Base-by-base conservation (phyloP, 257 asterid species). In the Lithospermum erythrorhizon region DNA sequence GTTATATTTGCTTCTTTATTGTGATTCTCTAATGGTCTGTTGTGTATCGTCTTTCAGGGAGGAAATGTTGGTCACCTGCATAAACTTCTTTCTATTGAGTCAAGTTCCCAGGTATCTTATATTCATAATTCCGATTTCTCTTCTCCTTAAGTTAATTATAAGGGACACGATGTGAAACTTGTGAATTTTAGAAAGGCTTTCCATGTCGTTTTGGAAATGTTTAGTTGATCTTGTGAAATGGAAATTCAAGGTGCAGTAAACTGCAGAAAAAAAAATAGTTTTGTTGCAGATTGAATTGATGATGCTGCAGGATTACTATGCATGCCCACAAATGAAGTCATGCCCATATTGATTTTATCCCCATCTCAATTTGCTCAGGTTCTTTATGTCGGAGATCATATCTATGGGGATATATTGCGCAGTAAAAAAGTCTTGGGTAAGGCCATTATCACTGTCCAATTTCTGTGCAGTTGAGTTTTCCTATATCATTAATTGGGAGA, bases 21-120 rank as follows among this genome's bases (percentile, higher is more conserved):
- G 41, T 65, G 21, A 51, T 67, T 52, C 51, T 21, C 58, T 17
- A 53, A 47, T 57, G 68, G 23, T 51, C 19, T 55, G 21, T 68
- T 67, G 64, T 76, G 61, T 54, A 20, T 60, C 58, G 17, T 57
- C 72, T 77, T 62, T 77, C 83, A 93, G 99, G 99, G 98, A 60
- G 98, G 98, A 65, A 89, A 84, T 76, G 99, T 93, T 55, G 96
- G 99, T 55, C 99, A 93, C 76, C 83, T 89, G 76, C 99, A 93
- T 72, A 89, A 80, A 70, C 68, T 93, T 61, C 82, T 93, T 56
- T 80, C 87, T 32, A 81, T 89, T 56, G 99, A 83, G 75, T 86
- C 99, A 18, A 93, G 99, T 84, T 93, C 99, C 61, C 97, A 93
- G 99, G 99, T 55, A 17, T 25, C 60, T 49, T 55, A 9, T 45